A percentile compares a stretch with the other conserved stretches of the same genome.
These are phyloP conservation scores for Colletotrichum lini DNA, from an alignment of 2,329 filamentous ascomycete genomes.

Conservation along the genomic window DNA sequence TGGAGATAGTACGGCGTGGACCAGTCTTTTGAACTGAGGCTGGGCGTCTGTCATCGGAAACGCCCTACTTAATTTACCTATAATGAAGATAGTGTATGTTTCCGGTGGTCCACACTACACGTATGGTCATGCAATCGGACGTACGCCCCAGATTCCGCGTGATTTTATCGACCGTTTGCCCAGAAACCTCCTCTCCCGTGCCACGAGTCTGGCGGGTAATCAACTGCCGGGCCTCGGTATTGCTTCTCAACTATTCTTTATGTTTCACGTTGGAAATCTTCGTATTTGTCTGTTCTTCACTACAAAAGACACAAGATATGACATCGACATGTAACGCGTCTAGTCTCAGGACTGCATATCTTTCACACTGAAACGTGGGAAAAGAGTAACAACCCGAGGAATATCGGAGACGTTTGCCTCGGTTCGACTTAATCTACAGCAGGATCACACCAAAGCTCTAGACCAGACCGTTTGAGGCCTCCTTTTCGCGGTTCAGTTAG, in stretches of 20 bases:
- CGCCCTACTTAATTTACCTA: not conserved
- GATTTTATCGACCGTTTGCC: no score
- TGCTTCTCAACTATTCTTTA: not conserved
- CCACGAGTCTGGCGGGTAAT: not conserved
- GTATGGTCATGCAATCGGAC: not conserved
- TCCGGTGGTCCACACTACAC: no score
- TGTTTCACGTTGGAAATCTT: no score
- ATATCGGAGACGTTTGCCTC: not conserved
- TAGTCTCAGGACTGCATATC: no score
- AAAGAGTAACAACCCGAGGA: no score
- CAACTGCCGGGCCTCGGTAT: not conserved
- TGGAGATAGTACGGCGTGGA: no score
- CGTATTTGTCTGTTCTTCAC: no score
- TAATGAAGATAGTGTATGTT: no score
- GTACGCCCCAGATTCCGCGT: not conserved
- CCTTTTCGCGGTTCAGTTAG: not conserved
- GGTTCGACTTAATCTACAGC: not conserved
- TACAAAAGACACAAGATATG: no score
- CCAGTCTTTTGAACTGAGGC: no score
- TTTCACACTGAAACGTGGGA: no score
- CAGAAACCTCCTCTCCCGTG: not conserved
- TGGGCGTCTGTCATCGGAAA: not conserved
- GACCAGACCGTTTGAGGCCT: not conserved
- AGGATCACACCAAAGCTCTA: not conserved
- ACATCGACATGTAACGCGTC: no score